Evolutionary conservation across 2,329 filamentous ascomycete genomes (phyloP).

Genomic region (Calonectria fujianensis): DNA sequence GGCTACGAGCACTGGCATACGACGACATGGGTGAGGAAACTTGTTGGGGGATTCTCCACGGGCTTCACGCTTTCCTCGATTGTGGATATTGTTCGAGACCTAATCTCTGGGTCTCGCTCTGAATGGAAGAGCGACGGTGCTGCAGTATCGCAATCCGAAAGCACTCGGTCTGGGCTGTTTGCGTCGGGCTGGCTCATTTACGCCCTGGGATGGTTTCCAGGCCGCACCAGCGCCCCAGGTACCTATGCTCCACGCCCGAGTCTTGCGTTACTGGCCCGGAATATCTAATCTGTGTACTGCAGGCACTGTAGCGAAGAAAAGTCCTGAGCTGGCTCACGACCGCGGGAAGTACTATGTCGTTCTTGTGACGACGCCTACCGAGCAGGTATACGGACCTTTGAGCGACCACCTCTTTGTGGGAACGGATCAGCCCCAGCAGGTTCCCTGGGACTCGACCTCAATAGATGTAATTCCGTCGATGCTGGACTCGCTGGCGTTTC

Average conservation of each 20-base stretch:
- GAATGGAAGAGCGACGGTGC: neutral
- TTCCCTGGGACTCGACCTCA: constrained; percentile 16
- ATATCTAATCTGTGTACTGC: neutral
- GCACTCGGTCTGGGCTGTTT: neutral
- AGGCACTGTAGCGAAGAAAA: neutral
- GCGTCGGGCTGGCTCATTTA: neutral
- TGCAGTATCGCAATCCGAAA: neutral
- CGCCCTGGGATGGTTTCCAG: neutral
- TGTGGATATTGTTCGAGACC: neutral
- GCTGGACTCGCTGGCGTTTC: constrained; percentile 26
- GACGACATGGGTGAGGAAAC: constrained; percentile 2
- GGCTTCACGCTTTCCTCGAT: constrained; percentile 1
- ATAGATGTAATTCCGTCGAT: constrained; percentile 18
- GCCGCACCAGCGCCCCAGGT: neutral
- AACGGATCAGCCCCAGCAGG: neutral
- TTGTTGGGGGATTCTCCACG: constrained; percentile 8
- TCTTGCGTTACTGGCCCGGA: neutral
- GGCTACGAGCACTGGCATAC: constrained; percentile 28
- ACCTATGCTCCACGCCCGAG: neutral
- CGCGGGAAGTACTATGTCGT: constrained; percentile 19
- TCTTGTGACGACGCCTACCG: constrained; percentile 27
- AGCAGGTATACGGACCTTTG: constrained; percentile 33
- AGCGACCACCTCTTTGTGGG: constrained; percentile 23
- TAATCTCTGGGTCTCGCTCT: neutral
- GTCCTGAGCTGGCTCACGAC: neutral